Base-by-base conservation (phyloP, 2,329 filamentous ascomycete species). In the Pseudogymnoascus sp. region DNA sequence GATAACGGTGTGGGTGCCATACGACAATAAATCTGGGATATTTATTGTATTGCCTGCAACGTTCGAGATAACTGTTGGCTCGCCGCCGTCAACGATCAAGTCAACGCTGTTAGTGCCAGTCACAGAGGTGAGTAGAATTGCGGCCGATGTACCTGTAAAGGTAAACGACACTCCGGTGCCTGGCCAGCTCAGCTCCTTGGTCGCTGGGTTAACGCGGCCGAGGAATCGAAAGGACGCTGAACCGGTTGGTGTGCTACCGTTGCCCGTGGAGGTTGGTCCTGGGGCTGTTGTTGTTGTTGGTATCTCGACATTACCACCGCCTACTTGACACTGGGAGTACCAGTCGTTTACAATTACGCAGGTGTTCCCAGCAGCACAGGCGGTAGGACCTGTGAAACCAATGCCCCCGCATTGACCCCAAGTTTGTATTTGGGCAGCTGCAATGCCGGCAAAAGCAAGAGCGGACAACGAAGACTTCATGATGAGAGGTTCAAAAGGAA, bases 181-280 rank as follows among this genome's bases (percentile, higher is more conserved):
- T 0, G 76, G 74, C 76, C 76, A 78, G n/a, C 74, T 77, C 17
- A 78, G 68, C 65, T 77, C 73, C 50, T 71, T 73, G 5, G 75
- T 78, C 15, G 70, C 68, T 0, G 76, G 75, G 54, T 78, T 76
- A 24, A 77, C 76, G 41, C 76, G 69, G n/a, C 75, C 75, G 10
- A 77, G 64, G 62, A 72, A 73, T 58, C 67, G 71, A 65, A 11
- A 64, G 29, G 2, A 61, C n/a, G n/a, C 41, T 17, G 3, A 13
- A 44, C 40, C 21, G 3, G 47, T 29, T 5, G 41, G 29, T 21
- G 21, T 21, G 21, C 21, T 21, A 21, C 21, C 21, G 11, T 26
- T 26, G 9, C 41, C 41, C 7, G 41, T 54, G 5, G 47, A 29
- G n/a, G n/a, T 31, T 54, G 47, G 11, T 17, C 26, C 47, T 2